A percentile compares a stretch with the other conserved stretches of the same genome.
phyloP scores from a whole-genome alignment of 2,329 filamentous ascomycete species.

The Albophoma yamanashiensis region DNA sequence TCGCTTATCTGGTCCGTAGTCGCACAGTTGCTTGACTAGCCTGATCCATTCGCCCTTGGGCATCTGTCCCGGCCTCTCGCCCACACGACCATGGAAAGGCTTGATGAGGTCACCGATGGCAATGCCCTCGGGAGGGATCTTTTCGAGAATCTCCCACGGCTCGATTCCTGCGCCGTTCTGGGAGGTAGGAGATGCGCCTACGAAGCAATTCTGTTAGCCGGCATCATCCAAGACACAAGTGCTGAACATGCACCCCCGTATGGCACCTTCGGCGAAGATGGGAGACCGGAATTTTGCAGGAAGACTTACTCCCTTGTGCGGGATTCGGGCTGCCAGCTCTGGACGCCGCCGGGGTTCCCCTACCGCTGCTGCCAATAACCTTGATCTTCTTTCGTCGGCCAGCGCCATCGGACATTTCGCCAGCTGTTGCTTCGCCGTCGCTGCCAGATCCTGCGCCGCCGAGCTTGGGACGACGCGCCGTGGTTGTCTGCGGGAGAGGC shows the following conservation, averaged over 20 bases:
- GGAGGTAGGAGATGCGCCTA: slow-evolving; percentile 23
- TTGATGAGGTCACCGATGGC: slow-evolving; percentile 42
- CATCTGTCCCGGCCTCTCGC: slow-evolving; percentile 39
- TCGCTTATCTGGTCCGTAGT: slow-evolving; percentile 45
- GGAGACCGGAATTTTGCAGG: not conserved
- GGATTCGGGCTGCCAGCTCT: slow-evolving; percentile 51
- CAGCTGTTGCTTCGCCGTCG: slow-evolving; percentile 62
- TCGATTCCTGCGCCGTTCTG: slow-evolving; percentile 27
- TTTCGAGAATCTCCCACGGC: slow-evolving; percentile 41
- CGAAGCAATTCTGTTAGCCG: not conserved
- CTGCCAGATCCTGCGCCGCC: slow-evolving; percentile 49
- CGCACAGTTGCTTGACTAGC: slow-evolving; percentile 44
- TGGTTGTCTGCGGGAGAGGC: slow-evolving; percentile 32
- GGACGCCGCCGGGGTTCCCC: slow-evolving; percentile 46
- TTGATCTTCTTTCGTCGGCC: slow-evolving; percentile 44
- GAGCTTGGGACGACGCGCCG: slow-evolving; percentile 28
- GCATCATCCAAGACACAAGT: not conserved
- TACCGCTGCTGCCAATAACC: slow-evolving; percentile 33
- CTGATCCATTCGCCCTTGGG: slow-evolving; percentile 45
- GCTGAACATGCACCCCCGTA: not conserved
- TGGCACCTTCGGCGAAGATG: not conserved
- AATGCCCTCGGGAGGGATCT: slow-evolving; percentile 43
- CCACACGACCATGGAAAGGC: slow-evolving; percentile 42
- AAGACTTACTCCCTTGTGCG: slow-evolving; percentile 25
- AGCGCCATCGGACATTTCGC: slow-evolving; percentile 52